These are phyloP conservation scores for Panaeolus papilionaceus DNA, from an alignment of 768 basidiomycete species.

Conservation along the genomic window DNA sequence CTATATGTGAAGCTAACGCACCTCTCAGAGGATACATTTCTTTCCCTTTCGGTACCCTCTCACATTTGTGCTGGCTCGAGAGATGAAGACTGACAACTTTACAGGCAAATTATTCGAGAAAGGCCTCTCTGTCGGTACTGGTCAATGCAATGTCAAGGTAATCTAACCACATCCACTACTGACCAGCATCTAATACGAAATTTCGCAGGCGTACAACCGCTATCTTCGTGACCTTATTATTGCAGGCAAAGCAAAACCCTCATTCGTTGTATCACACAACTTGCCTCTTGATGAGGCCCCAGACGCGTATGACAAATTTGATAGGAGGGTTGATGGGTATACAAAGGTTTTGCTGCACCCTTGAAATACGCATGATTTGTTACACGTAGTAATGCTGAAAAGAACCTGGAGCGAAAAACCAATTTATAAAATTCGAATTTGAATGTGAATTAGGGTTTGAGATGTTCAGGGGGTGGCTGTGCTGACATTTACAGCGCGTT, in stretches of 20 bases:
- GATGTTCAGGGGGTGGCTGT: constrained; percentile 4
- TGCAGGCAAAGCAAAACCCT: constrained; percentile 56
- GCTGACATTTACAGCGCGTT: not conserved
- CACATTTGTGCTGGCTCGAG: not conserved
- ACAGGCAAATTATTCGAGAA: constrained; percentile 57
- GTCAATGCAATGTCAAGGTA: constrained; percentile 64
- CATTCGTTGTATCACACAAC: constrained; percentile 61
- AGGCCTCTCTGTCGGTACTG: constrained; percentile 57
- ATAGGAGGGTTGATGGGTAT: constrained; percentile 58
- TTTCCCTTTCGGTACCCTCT: constrained; percentile 50
- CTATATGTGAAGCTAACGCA: not conserved
- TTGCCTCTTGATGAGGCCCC: constrained; percentile 53
- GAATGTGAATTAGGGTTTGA: not conserved
- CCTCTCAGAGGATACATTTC: constrained; percentile 51
- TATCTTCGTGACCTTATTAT: constrained; percentile 62
- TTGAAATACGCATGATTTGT: constrained; percentile 30
- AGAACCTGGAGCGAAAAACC: too few relatives aligned
- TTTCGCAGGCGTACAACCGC: constrained; percentile 52
- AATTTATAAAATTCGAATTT: not conserved
- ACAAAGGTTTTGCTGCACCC: constrained; percentile 59
- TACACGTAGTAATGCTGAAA: not conserved
- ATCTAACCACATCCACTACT: not conserved
- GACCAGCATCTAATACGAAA: not conserved
- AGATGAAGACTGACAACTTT: constrained; percentile 20
- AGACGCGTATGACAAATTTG: constrained; percentile 60